phyloP scores from a whole-genome alignment of 495 filamentous ascomycete genomes.

The Aspergillus heteromorphus region DNA sequence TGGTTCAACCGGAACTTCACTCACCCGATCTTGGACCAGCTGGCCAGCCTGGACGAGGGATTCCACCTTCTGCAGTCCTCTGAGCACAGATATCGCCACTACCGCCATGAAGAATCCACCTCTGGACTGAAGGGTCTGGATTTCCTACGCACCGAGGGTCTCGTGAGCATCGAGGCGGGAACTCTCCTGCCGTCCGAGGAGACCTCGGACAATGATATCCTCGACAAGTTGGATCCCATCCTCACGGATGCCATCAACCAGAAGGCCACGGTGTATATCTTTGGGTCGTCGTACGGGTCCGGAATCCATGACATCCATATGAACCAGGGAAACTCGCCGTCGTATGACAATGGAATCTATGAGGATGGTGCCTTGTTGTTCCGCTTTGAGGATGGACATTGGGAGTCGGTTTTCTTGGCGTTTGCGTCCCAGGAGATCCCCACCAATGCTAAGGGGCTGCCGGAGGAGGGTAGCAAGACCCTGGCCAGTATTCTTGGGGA shows the following conservation, averaged over 20 bases:
- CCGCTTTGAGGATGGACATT: constrained; percentile 10
- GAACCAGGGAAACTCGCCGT: constrained; percentile 36
- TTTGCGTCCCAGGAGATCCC: constrained; percentile 13
- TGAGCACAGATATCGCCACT: neutral
- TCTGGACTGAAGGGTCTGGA: constrained; percentile 19
- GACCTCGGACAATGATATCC: constrained; percentile 23
- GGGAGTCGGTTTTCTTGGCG: constrained; percentile 16
- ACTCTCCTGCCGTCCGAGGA: neutral
- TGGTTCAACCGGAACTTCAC: constrained; percentile 22
- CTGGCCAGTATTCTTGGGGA: constrained; percentile 10
- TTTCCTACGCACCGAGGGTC: constrained; percentile 19
- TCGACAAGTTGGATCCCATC: constrained; percentile 32
- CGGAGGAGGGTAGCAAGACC: constrained; percentile 5
- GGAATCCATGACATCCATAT: constrained; percentile 42
- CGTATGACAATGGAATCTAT: constrained; percentile 31
- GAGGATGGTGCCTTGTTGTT: constrained; percentile 32
- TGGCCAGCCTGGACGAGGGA: constrained; percentile 16
- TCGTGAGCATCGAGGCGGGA: constrained; percentile 16
- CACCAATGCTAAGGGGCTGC: constrained; percentile 4
- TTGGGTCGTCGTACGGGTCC: constrained; percentile 26
- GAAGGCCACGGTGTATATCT: constrained; percentile 31
- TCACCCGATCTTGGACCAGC: constrained; percentile 18
- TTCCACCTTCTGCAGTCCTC: constrained; percentile 17
- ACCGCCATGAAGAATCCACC: neutral
- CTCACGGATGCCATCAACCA: constrained; percentile 26